A percentile compares a stretch with the other conserved stretches of the same genome.
These are phyloP conservation scores for Nannochloropsis oceanica DNA, from an alignment of 108 stramenopile species.

Conservation along the genomic window DNA sequence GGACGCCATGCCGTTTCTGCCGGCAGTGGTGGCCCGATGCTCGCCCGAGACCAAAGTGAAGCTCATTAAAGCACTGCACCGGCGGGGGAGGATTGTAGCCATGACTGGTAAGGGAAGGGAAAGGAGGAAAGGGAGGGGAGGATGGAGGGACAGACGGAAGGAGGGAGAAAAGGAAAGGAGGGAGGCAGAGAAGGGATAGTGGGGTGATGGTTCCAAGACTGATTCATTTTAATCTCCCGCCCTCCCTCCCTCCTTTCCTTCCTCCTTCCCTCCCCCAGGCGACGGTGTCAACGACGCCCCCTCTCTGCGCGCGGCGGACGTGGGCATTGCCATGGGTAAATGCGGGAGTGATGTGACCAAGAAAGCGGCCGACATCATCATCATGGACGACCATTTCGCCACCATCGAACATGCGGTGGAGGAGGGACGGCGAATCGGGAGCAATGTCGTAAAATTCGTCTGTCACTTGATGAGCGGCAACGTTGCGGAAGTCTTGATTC, in stretches of 20 bases:
- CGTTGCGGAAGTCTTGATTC: slow-evolving; percentile 37
- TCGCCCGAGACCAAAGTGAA: slow-evolving; percentile 32
- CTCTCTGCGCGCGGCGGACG: slow-evolving; percentile 75
- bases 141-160: too few species aligned
- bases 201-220: too few species aligned
- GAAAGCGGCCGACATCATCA: slow-evolving; percentile 83
- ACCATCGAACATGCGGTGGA: slow-evolving; percentile 78
- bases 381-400: slow-evolving; percentile 79
- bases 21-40: slow-evolving; percentile 39
- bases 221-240: background rate
- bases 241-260: background rate
- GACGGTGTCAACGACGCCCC: slow-evolving; percentile 63
- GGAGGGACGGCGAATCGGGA: slow-evolving; percentile 59
- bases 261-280: background rate
- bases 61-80: slow-evolving; percentile 76
- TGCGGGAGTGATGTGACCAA: slow-evolving; percentile 91
- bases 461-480: slow-evolving; percentile 33
- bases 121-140: too few species aligned
- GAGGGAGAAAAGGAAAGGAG: slow-evolving; percentile 16
- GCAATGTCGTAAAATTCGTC: slow-evolving; percentile 47
- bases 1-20: background rate
- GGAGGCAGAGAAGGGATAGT: too few species aligned
- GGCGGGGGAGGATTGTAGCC: slow-evolving; percentile 53
- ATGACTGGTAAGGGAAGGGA: slow-evolving; percentile 88
- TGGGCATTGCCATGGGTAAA: slow-evolving; percentile 91